These are phyloP conservation scores for Tetrahymena malaccensis DNA, from an alignment of 73 alveolate genomes.

Conservation along the genomic window DNA sequence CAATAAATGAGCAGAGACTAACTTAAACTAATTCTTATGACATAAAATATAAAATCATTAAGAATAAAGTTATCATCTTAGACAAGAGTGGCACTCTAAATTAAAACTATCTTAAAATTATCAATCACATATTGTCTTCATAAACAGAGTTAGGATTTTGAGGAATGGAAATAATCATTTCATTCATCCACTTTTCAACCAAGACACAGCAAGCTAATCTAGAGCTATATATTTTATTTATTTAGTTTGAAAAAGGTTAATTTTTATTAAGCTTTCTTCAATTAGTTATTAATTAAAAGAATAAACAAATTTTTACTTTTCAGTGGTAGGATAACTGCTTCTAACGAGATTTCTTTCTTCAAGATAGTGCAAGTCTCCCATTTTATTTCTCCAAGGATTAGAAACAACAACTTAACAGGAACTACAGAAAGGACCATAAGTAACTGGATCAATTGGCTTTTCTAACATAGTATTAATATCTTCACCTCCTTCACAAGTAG, in stretches of 20 bases:
- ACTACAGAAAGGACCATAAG: conserved; percentile 38
- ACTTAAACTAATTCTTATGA: not conserved
- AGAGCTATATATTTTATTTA: conserved; percentile 3
- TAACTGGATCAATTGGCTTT: conserved; percentile 17
- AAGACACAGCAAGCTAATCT: conserved; percentile 27
- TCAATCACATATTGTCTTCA: not conserved
- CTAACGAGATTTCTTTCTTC: conserved; percentile 16
- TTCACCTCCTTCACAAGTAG: conserved; percentile 42
- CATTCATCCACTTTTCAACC: conserved; percentile 45
- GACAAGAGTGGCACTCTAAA: not conserved
- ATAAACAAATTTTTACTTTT: not conserved
- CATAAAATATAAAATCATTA: not conserved
- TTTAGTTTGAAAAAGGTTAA: too few species aligned
- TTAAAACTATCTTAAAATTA: not conserved
- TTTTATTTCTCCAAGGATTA: conserved; percentile 22
- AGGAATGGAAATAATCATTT: conserved; percentile 29
- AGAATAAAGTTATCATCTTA: not conserved
- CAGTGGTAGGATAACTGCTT: not conserved
- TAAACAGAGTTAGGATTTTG: conserved; percentile 2
- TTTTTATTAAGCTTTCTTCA: not conserved
- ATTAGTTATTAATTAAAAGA: not conserved
- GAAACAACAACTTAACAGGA: conserved; percentile 8
- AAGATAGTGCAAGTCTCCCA: conserved; percentile 2
- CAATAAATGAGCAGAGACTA: not conserved
- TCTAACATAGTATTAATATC: conserved; percentile 23